These are phyloP conservation scores for Capsicum baccatum DNA, from an alignment of 257 asterid species.

Conservation along the genomic window DNA sequence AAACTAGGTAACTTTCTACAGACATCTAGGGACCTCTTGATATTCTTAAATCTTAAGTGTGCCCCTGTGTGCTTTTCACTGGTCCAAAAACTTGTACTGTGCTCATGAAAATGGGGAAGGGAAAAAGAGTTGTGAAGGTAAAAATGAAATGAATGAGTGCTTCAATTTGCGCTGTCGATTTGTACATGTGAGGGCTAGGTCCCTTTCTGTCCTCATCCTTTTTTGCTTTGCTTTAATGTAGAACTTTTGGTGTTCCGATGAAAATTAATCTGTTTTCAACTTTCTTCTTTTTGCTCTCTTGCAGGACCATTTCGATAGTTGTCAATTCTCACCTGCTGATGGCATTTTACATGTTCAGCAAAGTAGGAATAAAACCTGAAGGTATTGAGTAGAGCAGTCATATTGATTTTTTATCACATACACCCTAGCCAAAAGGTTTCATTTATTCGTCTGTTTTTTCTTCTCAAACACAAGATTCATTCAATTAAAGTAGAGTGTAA, in stretches of 20 bases:
- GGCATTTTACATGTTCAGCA: constrained; percentile 6
- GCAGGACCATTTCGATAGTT: neutral
- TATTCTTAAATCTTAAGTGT: neutral
- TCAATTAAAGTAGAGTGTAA: constrained; percentile 9
- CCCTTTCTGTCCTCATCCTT: neutral
- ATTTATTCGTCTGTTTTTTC: constrained; percentile 24
- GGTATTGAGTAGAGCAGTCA: neutral
- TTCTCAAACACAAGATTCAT: neutral
- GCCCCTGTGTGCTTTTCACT: neutral
- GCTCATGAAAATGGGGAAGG: neutral
- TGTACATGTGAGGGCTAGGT: neutral
- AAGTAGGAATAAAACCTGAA: neutral
- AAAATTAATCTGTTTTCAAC: constrained; percentile 18
- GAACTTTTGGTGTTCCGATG: constrained; percentile 17
- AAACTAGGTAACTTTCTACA: neutral
- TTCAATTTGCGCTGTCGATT: neutral
- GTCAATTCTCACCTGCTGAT: constrained; percentile 16
- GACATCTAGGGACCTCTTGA: neutral
- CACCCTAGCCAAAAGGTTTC: constrained; percentile 4
- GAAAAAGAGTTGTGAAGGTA: neutral
- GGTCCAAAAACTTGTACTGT: neutral
- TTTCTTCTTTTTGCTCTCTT: constrained; percentile 18
- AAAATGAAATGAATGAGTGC: neutral
- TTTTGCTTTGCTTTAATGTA: neutral
- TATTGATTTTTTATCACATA: neutral